A percentile compares a stretch with the other conserved stretches of the same genome.
phyloP scores from a whole-genome alignment of 495 filamentous ascomycete genomes.

The Penicillium desertorum region DNA sequence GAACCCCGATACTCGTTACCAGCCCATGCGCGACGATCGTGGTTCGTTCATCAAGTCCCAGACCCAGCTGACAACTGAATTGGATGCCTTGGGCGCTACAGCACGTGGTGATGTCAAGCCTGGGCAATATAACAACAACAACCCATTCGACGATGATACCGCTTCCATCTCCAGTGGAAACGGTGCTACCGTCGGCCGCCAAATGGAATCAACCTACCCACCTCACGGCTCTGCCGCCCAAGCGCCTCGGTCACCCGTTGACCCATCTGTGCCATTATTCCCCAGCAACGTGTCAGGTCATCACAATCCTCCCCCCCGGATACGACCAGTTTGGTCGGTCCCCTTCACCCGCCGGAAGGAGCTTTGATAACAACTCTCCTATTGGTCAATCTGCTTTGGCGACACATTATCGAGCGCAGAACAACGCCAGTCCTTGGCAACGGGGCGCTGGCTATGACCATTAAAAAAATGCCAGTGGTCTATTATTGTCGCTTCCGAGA shows the following conservation, averaged over 20 bases:
- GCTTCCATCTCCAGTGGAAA: constrained; percentile 59
- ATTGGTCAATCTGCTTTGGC: constrained; percentile 30
- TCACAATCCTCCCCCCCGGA: constrained; percentile 36
- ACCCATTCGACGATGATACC: constrained; percentile 78
- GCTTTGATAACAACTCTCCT: constrained; percentile 34
- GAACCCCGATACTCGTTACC: constrained; percentile 94
- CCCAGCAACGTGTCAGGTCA: constrained; percentile 43
- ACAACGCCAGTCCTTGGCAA: constrained; percentile 65
- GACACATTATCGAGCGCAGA: constrained; percentile 48
- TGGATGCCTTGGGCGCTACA: constrained; percentile 90
- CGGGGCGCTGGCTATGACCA: constrained; percentile 66
- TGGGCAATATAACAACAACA: constrained; percentile 63
- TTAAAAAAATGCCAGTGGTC: constrained; percentile 36
- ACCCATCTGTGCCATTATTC: constrained; percentile 63
- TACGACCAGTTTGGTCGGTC: constrained; percentile 37
- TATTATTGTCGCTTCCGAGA: constrained; percentile 31
- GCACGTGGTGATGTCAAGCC: constrained; percentile 80
- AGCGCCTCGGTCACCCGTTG: constrained; percentile 54
- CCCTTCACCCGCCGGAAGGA: constrained; percentile 38
- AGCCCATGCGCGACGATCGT: constrained; percentile 95
- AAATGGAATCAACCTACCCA: constrained; percentile 27
- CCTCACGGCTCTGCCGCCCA: constrained; percentile 17
- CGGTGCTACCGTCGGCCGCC: constrained; percentile 34
- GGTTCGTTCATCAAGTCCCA: constrained; percentile 98
- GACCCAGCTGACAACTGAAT: constrained; percentile 81